These are phyloP conservation scores for Wickerhamiella shivajii DNA, from an alignment of 805 yeast species.

Conservation along the genomic window DNA sequence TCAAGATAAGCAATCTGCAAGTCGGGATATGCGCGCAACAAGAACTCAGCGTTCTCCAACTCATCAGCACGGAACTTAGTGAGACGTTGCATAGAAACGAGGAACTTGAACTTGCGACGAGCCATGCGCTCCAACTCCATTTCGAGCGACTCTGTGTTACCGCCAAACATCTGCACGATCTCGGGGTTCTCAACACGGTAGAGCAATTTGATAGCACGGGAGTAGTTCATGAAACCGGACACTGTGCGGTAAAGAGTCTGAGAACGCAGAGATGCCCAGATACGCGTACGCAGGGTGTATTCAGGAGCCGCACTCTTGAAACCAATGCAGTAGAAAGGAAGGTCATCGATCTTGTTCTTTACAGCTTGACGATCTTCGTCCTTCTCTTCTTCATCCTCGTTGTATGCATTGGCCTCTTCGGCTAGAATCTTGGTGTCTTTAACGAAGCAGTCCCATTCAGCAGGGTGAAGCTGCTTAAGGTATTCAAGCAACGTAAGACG, in stretches of 20 bases:
- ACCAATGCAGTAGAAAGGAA: conserved; percentile 92
- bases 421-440: conserved; percentile 92
- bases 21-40: conserved; percentile 62
- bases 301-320: conserved; percentile 97
- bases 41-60: conserved; percentile 46
- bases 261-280: conserved; percentile 96
- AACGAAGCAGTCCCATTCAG: conserved; percentile 96
- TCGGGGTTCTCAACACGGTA: conserved; percentile 93
- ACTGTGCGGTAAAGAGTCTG: conserved; percentile 95
- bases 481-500: conserved; percentile 89
- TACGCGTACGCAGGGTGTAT: conserved; percentile 87
- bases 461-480: conserved; percentile 86
- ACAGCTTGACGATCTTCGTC: conserved; percentile 49
- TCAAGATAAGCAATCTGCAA: conserved; percentile 76
- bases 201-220: conserved; percentile 85
- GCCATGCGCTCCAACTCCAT: conserved; percentile 83
- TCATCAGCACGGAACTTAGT: conserved; percentile 52
- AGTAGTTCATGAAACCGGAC: conserved; percentile 96
- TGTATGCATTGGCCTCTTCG: conserved; percentile 79
- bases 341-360: conserved; percentile 75
- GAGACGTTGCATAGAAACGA: conserved; percentile 80
- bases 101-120: conserved; percentile 59
- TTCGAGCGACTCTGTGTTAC: conserved; percentile 92
- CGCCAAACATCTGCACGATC: conserved; percentile 95
- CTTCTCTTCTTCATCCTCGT: conserved; percentile 33